These are phyloP conservation scores for Antitrichia curtipendula DNA, from an alignment of 225 moss, liverwort and hornwort genomes.

Conservation along the genomic window DNA sequence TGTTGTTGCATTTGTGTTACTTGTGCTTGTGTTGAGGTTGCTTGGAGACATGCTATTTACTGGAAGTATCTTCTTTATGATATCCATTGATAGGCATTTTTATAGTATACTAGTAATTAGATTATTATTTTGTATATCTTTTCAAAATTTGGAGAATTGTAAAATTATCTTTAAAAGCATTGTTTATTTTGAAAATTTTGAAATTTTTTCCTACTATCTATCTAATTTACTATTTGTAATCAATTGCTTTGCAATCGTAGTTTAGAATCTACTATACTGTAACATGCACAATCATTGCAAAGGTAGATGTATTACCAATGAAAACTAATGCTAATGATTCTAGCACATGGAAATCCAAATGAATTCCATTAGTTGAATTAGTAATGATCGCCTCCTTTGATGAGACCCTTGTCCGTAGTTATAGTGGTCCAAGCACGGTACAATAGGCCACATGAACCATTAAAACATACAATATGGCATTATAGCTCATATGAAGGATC, in stretches of 20 bases:
- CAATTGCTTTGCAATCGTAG: not conserved
- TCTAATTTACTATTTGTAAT: not conserved
- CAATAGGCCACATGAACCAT: not conserved
- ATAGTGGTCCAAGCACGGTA: fast-evolving
- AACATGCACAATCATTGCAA: not conserved
- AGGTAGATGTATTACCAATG: not conserved
- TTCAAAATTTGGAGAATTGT: fast-evolving
- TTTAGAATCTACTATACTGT: not conserved
- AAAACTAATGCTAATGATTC: not conserved
- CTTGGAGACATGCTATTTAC: not conserved
- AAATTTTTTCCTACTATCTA: too few relatives aligned
- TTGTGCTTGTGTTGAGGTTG: too few relatives aligned
- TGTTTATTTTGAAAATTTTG: not conserved
- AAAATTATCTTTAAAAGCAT: not conserved
- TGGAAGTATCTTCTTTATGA: not conserved
- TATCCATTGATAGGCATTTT: not conserved
- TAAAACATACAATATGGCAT: not conserved
- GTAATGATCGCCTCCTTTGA: fast-evolving
- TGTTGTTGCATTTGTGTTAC: not conserved
- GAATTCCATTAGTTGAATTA: fast-evolving
- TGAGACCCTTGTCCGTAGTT: not conserved
- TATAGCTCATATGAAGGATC: not conserved
- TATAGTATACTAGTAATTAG: too few relatives aligned
- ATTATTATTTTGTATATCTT: too few relatives aligned
- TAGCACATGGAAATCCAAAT: fast-evolving